Percentiles rank a stretch among this genome's conserved stretches.
Conservation (phyloP, 164 flowering plant species). For the Cinnamomum micranthum region DNA sequence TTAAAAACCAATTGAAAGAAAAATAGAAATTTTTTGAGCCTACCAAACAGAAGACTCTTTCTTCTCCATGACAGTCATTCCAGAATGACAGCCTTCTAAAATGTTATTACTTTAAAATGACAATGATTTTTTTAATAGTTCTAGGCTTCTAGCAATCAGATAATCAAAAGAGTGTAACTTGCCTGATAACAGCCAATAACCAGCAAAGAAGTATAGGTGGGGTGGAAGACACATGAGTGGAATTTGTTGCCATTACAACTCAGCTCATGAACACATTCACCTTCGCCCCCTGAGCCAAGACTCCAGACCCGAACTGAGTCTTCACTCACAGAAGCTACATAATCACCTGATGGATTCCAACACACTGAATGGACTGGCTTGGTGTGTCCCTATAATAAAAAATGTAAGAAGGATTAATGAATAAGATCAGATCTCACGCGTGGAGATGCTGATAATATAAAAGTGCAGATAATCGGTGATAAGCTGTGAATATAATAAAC, state of each 20-base stretch:
- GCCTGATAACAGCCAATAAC: constrained; percentile 77
- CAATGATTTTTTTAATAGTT: background rate
- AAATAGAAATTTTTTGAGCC: background rate
- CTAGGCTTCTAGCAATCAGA: background rate
- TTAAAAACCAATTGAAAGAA: background rate
- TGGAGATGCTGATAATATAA: background rate
- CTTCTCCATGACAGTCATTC: background rate
- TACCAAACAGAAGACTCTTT: background rate
- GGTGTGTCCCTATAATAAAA: constrained; percentile 53
- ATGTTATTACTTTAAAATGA: background rate
- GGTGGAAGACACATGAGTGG: constrained; percentile 71
- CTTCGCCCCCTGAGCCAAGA: constrained; percentile 48
- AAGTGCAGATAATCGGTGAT: background rate
- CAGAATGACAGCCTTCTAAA: background rate
- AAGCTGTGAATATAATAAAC: no score
- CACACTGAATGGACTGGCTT: constrained; percentile 50
- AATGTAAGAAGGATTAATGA: background rate
- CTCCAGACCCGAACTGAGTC: constrained; percentile 71
- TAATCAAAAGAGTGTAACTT: constrained; percentile 18
- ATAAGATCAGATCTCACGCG: background rate
- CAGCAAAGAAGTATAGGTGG: constrained; percentile 44
- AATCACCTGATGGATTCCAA: constrained; percentile 76
- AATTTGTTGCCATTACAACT: constrained; percentile 52
- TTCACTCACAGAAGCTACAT: constrained; percentile 67
- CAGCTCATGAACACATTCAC: constrained; percentile 64